Evolutionary conservation across 177 flowering plant genomes (phyloP).

Genomic region (Vitis hybrid): DNA sequence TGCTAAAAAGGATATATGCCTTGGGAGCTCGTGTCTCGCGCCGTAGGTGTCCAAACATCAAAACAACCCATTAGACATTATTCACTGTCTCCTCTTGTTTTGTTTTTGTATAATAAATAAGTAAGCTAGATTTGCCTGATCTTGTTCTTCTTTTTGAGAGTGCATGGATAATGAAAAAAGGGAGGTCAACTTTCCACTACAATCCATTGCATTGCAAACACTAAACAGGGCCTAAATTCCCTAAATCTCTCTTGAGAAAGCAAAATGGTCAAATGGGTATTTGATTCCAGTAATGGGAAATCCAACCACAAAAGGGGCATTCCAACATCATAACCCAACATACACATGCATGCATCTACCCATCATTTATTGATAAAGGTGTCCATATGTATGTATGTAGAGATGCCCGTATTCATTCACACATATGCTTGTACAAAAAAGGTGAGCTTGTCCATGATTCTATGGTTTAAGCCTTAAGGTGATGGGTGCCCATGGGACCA

Average conservation of each 20-base stretch:
- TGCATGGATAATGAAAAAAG: not conserved
- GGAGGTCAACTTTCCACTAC: not conserved
- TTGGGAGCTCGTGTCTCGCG: not conserved
- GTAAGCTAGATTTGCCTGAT: not conserved
- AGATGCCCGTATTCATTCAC: not conserved
- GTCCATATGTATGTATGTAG: too few species aligned
- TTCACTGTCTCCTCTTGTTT: too few species aligned
- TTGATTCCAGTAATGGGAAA: too few species aligned
- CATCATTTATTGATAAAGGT: too few species aligned
- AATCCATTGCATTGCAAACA: not conserved
- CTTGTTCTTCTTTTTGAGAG: not conserved
- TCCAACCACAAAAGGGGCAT: too few species aligned
- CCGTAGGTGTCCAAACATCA: not conserved
- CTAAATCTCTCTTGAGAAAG: too few species aligned
- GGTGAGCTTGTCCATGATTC: slow-evolving; percentile 8
- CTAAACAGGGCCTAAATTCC: too few species aligned
- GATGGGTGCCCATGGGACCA: not conserved
- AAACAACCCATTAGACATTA: not conserved
- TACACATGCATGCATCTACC: too few species aligned
- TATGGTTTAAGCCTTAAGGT: not conserved
- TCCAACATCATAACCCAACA: too few species aligned
- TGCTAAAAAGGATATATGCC: not conserved
- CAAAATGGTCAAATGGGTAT: too few species aligned
- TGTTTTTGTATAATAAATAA: too few species aligned
- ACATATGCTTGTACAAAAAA: slow-evolving; percentile 2